phyloP scores from a whole-genome alignment of 495 filamentous ascomycete genomes.

The Viridothelium virens region DNA sequence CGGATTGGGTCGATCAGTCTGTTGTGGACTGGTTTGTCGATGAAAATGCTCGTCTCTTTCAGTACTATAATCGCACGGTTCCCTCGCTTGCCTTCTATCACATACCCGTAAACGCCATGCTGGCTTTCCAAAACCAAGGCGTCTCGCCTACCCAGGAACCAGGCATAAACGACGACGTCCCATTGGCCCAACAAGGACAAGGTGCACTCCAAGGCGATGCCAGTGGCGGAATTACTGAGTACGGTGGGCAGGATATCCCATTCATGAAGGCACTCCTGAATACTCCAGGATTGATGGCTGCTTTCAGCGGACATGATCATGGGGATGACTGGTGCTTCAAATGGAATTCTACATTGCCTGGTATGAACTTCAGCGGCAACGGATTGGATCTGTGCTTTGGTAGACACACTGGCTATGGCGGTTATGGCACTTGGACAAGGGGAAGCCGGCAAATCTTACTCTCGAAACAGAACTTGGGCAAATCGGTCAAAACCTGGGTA shows the following conservation, averaged over 20 bases:
- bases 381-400: slow-evolving; percentile 55
- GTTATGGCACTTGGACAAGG: slow-evolving; percentile 57
- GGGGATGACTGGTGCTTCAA: slow-evolving; percentile 57
- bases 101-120: slow-evolving; percentile 56
- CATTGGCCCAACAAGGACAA: slow-evolving; percentile 48
- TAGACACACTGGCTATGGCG: slow-evolving; percentile 64
- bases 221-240: slow-evolving; percentile 22
- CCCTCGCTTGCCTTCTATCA: slow-evolving; percentile 67
- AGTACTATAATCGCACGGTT: slow-evolving; percentile 39
- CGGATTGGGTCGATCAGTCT: slow-evolving; percentile 38
- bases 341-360: slow-evolving; percentile 32
- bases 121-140: slow-evolving; percentile 38
- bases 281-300: slow-evolving; percentile 50
- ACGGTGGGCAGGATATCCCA: slow-evolving; percentile 47
- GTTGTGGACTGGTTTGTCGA: slow-evolving; percentile 56
- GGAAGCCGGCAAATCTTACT: slow-evolving; percentile 53
- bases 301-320: slow-evolving; percentile 67
- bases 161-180: slow-evolving; percentile 58
- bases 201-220: slow-evolving; percentile 16
- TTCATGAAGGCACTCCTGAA: slow-evolving; percentile 59
- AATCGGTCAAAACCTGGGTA: slow-evolving; percentile 52
- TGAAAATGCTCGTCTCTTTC: slow-evolving; percentile 40
- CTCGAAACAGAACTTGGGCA: slow-evolving; percentile 31
- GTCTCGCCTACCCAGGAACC: slow-evolving; percentile 43
- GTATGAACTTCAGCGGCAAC: slow-evolving; percentile 35